phyloP scores from a whole-genome alignment of 225 moss, liverwort and hornwort genomes.

The Thuidium tamariscinum region DNA sequence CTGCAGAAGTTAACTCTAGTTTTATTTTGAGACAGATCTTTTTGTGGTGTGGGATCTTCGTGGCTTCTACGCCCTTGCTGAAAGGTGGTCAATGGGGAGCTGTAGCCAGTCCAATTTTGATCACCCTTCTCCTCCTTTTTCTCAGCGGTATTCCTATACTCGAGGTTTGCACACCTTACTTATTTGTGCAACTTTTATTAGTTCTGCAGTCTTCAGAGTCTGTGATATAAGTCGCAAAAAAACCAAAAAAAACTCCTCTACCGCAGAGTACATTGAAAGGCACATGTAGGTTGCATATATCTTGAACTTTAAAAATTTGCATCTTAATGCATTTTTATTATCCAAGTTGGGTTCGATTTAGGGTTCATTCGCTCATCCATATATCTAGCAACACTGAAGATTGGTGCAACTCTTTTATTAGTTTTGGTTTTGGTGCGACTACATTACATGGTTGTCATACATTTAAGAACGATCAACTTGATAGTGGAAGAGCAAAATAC shows the following conservation, averaged over 20 bases:
- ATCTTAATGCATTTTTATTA: neutral
- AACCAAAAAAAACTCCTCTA: neutral
- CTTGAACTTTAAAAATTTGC: neutral
- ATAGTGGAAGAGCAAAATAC: neutral
- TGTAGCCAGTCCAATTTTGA: conserved; percentile 64
- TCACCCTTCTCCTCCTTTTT: conserved; percentile 72
- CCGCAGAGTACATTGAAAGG: neutral
- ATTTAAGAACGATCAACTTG: neutral
- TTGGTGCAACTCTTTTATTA: neutral
- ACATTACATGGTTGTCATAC: neutral
- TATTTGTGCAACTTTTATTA: neutral
- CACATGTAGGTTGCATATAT: neutral
- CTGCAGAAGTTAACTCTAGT: neutral
- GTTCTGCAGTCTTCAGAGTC: neutral
- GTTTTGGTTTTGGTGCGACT: neutral
- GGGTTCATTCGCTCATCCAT: neutral
- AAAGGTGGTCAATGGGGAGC: conserved; percentile 80
- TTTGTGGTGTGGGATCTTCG: conserved; percentile 75
- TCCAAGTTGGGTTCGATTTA: neutral
- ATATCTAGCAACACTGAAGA: neutral
- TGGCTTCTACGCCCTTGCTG: conserved; percentile 70
- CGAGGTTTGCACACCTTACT: conserved; percentile 34
- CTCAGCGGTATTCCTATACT: conserved; percentile 85
- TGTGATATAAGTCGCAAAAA: neutral
- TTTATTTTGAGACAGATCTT: conserved; percentile 37